Evolutionary conservation across 495 filamentous ascomycete species (phyloP), one percentile per base, ranked within the genome.

Genomic region (Penicillium longicatenatum): DNA sequence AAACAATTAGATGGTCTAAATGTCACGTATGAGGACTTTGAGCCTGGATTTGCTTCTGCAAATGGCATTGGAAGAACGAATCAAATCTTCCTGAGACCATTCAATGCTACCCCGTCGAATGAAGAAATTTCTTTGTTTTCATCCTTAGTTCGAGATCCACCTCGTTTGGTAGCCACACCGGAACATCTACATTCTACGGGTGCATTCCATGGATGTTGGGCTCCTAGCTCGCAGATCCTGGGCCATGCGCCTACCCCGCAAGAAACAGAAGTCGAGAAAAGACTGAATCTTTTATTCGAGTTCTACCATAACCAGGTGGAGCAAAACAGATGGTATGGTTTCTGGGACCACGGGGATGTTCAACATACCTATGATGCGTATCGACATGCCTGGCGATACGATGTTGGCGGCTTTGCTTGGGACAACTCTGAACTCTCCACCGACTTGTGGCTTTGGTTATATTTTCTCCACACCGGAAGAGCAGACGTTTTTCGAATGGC

Each of bases 11-110:
- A 81, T 29, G 80, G 76, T 1, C 70, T 82, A 16, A 69, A 80
- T n/a, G 74, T 82, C n/a, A 83, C 80, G 0, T 83, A 83, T 53
- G 80, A 83, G 42, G 80, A 83, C 49, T 82, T 70, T 19, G 79
- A 82, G 50, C 72, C 64, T 4, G 77, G 72, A 1, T 77, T 75
- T 50, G 69, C 71, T 44, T 79, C 79, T 1, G 72, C 78, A 1
- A 73, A 77, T 46, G 80, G 79, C 5, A 77, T 82, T 22, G 78
- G 68, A 9, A 68, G 76, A 45, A 81, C 75, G 0, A 80, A 70
- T 49, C 75, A 81, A 55, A 47, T 83, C 45, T 78, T 68, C 50
- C 45, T 83, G 9, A 70, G 63, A 33, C 67, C 73, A 1, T 79
- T 79, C 49, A 70, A 70, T 3, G 41, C 62, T 4, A 80, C 78